These are phyloP conservation scores for Eucalyptus curtisii DNA, from an alignment of 345 rosid species.

Conservation along the genomic window DNA sequence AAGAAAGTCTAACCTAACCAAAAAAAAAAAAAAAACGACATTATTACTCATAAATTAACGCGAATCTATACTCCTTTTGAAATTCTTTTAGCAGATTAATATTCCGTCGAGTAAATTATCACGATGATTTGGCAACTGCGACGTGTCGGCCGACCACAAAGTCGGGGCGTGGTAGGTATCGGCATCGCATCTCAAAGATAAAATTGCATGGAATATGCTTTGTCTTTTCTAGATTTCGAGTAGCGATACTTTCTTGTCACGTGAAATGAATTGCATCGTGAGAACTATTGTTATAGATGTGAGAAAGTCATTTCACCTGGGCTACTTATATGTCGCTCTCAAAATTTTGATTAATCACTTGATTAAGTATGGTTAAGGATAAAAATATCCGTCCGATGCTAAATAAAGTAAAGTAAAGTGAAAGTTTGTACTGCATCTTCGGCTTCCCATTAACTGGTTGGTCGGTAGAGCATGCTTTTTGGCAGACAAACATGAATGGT, in stretches of 20 bases:
- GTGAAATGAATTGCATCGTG: not conserved
- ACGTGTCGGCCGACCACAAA: fast-evolving
- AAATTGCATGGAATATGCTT: not conserved
- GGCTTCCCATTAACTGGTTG: not conserved
- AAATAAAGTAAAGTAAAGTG: not conserved
- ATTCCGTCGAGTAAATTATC: not conserved
- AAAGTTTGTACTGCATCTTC: not conserved
- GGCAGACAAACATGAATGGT: not conserved
- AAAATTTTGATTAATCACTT: not conserved
- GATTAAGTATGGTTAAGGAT: not conserved
- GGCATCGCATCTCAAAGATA: not conserved
- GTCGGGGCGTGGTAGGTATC: not conserved
- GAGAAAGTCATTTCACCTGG: not conserved
- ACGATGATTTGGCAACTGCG: not conserved
- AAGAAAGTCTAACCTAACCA: not conserved
- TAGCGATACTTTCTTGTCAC: not conserved
- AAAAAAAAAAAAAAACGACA: not conserved
- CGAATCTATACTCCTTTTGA: not conserved
- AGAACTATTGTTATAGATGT: not conserved
- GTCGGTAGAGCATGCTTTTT: not conserved
- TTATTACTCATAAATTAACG: not conserved
- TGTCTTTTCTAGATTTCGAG: not conserved
- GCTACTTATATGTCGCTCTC: not conserved
- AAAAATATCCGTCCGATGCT: not conserved
- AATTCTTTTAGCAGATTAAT: not conserved